Evolutionary conservation across 2,329 filamentous ascomycete species (phyloP).

Genomic region (Penicillium sp.): DNA sequence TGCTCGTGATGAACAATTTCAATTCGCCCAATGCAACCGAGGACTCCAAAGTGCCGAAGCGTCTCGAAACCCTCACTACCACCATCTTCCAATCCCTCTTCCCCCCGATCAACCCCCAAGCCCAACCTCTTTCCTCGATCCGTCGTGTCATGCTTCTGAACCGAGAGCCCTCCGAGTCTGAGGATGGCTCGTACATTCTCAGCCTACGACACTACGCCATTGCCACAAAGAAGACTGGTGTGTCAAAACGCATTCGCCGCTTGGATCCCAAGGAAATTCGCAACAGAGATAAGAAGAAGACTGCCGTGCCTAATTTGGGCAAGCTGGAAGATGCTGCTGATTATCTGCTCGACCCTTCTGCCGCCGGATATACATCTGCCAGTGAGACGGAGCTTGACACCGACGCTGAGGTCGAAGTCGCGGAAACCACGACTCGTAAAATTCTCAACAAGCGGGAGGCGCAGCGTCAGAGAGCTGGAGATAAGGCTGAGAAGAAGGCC

Average conservation of each 20-base stretch:
- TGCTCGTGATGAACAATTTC: slow-evolving; percentile 99
- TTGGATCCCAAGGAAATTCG: slow-evolving; percentile 85
- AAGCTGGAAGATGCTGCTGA: slow-evolving; percentile 92
- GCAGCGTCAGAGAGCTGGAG: slow-evolving; percentile 47
- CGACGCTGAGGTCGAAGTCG: slow-evolving; percentile 90
- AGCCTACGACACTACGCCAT: slow-evolving; percentile 95
- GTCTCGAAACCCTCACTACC: slow-evolving; percentile 89
- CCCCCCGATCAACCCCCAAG: slow-evolving; percentile 90
- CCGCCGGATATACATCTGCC: slow-evolving; percentile 86
- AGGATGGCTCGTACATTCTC: slow-evolving; percentile 72
- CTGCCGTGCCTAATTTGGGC: slow-evolving; percentile 79
- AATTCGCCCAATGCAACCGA: slow-evolving; percentile 60
- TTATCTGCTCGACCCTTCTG: slow-evolving; percentile 79
- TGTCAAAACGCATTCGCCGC: slow-evolving; percentile 80
- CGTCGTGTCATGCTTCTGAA: slow-evolving; percentile 88
- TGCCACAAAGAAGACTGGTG: slow-evolving; percentile 79
- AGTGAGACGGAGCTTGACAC: slow-evolving; percentile 93
- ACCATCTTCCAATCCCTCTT: slow-evolving; percentile 96
- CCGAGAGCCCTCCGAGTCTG: slow-evolving; percentile 60
- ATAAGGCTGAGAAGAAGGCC: slow-evolving; percentile 47
- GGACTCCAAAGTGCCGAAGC: slow-evolving; percentile 76
- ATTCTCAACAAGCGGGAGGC: slow-evolving; percentile 55
- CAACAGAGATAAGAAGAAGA: slow-evolving; percentile 65
- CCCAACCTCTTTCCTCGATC: slow-evolving; percentile 87
- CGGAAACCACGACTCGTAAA: slow-evolving; percentile 57